Conservation (phyloP, 768 basidiomycete species). For the Trametes elegans region DNA sequence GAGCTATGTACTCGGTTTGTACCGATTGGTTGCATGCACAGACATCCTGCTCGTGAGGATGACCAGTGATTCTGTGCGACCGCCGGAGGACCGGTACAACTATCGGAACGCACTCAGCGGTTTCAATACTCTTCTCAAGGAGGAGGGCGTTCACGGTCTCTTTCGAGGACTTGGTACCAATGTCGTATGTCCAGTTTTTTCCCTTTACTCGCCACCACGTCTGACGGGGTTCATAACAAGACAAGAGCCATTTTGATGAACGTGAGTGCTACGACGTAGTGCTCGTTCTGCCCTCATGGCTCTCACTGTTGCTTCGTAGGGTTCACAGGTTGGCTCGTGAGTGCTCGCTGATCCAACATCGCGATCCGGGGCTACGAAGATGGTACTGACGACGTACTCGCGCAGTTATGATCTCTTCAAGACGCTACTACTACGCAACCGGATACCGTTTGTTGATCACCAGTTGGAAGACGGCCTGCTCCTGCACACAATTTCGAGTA, state of each 20-base stretch:
- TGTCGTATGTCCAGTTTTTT: constrained; percentile 47
- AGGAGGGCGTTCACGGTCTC: constrained; percentile 70
- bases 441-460: constrained; percentile 54
- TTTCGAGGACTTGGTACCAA: constrained; percentile 78
- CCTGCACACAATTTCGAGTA: constrained; percentile 67
- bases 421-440: constrained; percentile 47
- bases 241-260: constrained; percentile 73
- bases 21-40: constrained; percentile 16
- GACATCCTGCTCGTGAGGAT: constrained; percentile 81
- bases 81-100: constrained; percentile 69
- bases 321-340: constrained; percentile 83
- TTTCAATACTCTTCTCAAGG: constrained; percentile 57
- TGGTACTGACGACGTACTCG: background rate
- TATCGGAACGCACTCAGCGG: constrained; percentile 82
- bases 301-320: constrained; percentile 38
- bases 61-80: constrained; percentile 81
- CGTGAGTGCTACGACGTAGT: constrained; percentile 39
- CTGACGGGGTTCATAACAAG: constrained; percentile 28
- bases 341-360: constrained; percentile 30
- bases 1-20: background rate
- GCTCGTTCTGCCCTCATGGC: background rate
- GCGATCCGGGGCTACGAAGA: background rate
- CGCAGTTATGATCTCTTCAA: constrained; percentile 79
- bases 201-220: background rate
- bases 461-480: constrained; percentile 64